Conservation (phyloP, 176 grass and related monocot genomes). For the Aegilops longissima region DNA sequence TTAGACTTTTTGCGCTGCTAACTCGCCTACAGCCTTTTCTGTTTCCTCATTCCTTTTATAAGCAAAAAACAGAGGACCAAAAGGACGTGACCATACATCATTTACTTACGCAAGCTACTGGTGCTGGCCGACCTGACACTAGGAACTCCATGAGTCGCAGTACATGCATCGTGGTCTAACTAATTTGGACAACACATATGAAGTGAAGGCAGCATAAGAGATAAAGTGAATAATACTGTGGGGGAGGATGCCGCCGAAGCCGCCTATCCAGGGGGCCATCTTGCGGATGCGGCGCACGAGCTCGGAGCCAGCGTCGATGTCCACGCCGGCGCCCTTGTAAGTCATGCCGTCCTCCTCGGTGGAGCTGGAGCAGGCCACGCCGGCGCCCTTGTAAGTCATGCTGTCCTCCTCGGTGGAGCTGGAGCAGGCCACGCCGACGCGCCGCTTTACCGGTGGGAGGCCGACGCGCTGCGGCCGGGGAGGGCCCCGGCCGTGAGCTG, state of each 20-base stretch:
- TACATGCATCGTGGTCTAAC: too few relatives aligned
- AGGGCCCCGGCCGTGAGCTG: neutral
- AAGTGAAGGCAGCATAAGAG: neutral
- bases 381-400: slow-evolving; percentile 58
- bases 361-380: slow-evolving; percentile 35
- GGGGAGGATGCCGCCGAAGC: slow-evolving; percentile 68
- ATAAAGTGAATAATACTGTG: slow-evolving; percentile 32
- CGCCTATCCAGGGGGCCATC: slow-evolving; percentile 83
- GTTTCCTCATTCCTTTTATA: neutral
- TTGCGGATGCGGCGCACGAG: slow-evolving; percentile 76
- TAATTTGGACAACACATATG: too few relatives aligned
- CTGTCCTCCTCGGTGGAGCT: neutral
- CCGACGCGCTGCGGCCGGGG: neutral
- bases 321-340: slow-evolving; percentile 77
- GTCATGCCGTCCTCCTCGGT: slow-evolving; percentile 34
- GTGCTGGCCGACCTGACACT: too few relatives aligned
- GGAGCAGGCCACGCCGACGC: slow-evolving; percentile 31
- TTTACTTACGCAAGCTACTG: too few relatives aligned
- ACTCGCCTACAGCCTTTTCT: neutral
- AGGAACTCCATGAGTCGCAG: too few relatives aligned
- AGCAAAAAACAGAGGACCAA: neutral
- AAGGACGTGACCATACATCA: too few relatives aligned
- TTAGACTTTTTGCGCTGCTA: neutral
- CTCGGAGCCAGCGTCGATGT: slow-evolving; percentile 85
- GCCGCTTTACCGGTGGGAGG: neutral